A percentile compares a stretch with the other conserved stretches of the same genome.
These are phyloP conservation scores for Carex cristatella DNA, from an alignment of 176 grass and related monocot species.

Conservation along the genomic window DNA sequence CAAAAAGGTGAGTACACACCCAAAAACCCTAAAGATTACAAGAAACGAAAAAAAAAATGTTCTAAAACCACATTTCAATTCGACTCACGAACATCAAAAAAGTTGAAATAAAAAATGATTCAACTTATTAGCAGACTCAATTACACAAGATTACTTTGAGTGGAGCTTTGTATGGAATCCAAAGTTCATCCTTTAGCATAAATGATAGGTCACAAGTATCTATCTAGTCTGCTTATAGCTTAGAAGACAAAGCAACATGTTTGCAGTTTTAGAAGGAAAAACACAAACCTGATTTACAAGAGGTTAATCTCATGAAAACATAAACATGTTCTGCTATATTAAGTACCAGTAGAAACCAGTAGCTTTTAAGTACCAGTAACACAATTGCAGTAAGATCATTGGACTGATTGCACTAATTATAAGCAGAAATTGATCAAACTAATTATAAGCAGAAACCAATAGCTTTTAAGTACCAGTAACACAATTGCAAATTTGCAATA, in stretches of 20 bases:
- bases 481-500: not conserved
- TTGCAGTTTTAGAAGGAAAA: too few species aligned
- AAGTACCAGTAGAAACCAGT: too few species aligned
- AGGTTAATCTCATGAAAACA: too few species aligned
- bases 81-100: not conserved
- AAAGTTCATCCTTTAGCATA: slow-evolving; percentile 71
- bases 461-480: not conserved
- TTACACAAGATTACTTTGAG: not conserved
- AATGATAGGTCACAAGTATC: slow-evolving; percentile 49
- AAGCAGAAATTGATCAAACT: too few species aligned
- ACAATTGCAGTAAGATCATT: too few species aligned
- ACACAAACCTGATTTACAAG: too few species aligned
- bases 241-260: too few species aligned
- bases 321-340: too few species aligned
- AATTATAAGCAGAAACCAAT: too few species aligned
- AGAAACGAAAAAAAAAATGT: not conserved
- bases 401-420: too few species aligned
- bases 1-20: not conserved
- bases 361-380: too few species aligned
- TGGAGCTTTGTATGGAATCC: slow-evolving; percentile 41
- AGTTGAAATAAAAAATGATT: slow-evolving; percentile 17
- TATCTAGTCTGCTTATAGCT: too few species aligned
- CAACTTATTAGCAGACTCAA: not conserved
- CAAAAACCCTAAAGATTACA: not conserved
- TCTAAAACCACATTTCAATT: not conserved